These are phyloP conservation scores for Biscutella laevigata DNA, from an alignment of 441 rosid species.

Conservation along the genomic window DNA sequence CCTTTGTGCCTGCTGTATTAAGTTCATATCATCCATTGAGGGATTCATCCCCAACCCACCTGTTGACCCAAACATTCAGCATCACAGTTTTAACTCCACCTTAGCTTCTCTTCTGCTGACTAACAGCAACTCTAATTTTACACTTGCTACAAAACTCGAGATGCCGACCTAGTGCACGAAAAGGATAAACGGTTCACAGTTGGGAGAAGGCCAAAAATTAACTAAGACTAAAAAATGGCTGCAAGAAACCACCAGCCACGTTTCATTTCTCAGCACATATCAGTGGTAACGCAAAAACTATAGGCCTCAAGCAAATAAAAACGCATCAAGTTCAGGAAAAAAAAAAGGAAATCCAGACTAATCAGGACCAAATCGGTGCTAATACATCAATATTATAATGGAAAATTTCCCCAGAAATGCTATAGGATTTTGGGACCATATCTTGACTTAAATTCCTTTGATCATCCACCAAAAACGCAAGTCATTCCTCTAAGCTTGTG, in stretches of 20 bases:
- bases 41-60: slow-evolving; percentile 86
- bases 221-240: not conserved
- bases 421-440: not conserved
- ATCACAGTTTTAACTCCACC: slow-evolving; percentile 43
- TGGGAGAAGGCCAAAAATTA: not conserved
- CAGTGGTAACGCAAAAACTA: slow-evolving; percentile 4
- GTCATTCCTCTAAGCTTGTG: slow-evolving; percentile 6
- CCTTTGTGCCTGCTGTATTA: slow-evolving; percentile 94
- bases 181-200: not conserved
- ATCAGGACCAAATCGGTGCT: not conserved
- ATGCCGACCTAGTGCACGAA: slow-evolving; percentile 8
- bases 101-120: slow-evolving; percentile 28
- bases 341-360: not conserved
- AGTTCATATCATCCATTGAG: slow-evolving; percentile 89
- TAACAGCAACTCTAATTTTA: slow-evolving; percentile 18
- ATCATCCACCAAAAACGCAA: slow-evolving; percentile 9
- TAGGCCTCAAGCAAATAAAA: slow-evolving; percentile 4
- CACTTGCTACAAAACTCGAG: slow-evolving; percentile 8
- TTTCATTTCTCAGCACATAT: not conserved
- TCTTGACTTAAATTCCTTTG: not conserved
- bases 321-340: not conserved
- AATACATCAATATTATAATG: not conserved
- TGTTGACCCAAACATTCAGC: slow-evolving; percentile 86
- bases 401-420: not conserved
- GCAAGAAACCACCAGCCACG: not conserved